phyloP scores from a whole-genome alignment of 1,139 yeast species.

The Kodamaea fungicola region DNA sequence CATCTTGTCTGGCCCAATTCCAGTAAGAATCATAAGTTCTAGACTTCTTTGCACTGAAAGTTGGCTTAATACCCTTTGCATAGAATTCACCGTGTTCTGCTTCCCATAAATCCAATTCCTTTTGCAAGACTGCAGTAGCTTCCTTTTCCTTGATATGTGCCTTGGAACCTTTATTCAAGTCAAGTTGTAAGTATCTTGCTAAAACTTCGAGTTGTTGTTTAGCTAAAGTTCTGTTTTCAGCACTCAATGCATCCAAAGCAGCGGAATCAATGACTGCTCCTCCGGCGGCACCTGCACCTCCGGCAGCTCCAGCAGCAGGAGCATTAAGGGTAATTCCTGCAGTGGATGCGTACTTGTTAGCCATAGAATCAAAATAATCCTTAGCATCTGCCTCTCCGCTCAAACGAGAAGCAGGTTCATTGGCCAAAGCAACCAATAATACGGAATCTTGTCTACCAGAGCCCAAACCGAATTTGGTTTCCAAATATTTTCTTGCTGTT shows the following conservation, averaged over 20 bases:
- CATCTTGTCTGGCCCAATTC: conserved; percentile 99
- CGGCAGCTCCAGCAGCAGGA: conserved; percentile 53
- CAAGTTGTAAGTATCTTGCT: conserved; percentile 92
- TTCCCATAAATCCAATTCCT: conserved; percentile 89
- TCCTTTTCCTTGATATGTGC: conserved; percentile 83
- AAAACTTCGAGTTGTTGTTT: conserved; percentile 93
- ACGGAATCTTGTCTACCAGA: conserved; percentile 93
- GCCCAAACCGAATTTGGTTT: conserved; percentile 87
- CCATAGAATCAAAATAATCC: conserved; percentile 74
- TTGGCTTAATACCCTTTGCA: conserved; percentile 87
- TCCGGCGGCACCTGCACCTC: conserved; percentile 59
- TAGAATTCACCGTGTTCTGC: conserved; percentile 95
- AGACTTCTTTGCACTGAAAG: conserved; percentile 88
- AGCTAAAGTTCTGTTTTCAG: conserved; percentile 85
- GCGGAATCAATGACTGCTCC: conserved; percentile 94
- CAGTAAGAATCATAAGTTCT: conserved; percentile 96
- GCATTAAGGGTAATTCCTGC: conserved; percentile 77
- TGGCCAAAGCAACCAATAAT: conserved; percentile 74
- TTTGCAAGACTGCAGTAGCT: conserved; percentile 77
- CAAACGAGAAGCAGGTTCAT: conserved; percentile 88
- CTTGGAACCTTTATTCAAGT: conserved; percentile 87
- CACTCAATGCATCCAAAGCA: conserved; percentile 89
- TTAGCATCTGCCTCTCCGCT: conserved; percentile 87
- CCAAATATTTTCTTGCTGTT: conserved; percentile 85
- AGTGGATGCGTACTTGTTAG: conserved; percentile 79